These are phyloP conservation scores for Boletus sp. DNA, from an alignment of 768 basidiomycete species.

Conservation along the genomic window DNA sequence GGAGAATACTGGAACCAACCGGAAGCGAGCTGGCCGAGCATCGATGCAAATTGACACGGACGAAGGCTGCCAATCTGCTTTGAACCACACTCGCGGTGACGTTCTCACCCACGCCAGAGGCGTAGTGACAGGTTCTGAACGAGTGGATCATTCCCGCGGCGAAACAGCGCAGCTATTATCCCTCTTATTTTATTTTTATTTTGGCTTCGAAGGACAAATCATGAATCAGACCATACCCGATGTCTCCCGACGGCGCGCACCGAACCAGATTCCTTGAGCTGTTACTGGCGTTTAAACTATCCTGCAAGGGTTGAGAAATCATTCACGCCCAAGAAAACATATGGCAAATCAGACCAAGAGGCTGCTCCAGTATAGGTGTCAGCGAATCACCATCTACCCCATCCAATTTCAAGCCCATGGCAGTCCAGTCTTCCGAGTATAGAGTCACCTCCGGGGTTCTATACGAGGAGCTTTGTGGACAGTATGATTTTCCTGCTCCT, in stretches of 20 bases:
- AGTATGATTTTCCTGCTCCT: neutral
- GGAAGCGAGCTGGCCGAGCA: neutral
- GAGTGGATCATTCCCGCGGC: neutral
- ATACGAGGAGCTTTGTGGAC: neutral
- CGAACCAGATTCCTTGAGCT: conserved; percentile 1
- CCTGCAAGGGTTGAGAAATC: neutral
- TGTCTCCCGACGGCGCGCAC: conserved; percentile 1
- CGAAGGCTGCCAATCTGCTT: neutral
- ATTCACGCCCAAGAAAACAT: neutral
- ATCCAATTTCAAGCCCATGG: neutral
- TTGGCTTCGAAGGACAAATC: conserved; percentile 3
- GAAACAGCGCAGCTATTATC: conserved; percentile 1
- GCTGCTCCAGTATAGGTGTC: neutral
- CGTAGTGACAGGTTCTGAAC: neutral
- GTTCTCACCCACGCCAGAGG: neutral
- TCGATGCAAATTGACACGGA: neutral
- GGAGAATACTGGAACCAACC: neutral
- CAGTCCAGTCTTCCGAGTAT: neutral
- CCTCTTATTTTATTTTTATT: neutral
- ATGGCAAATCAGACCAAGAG: neutral
- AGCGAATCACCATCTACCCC: neutral
- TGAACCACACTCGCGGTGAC: neutral
- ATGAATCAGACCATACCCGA: conserved; percentile 5
- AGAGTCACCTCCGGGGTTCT: neutral
- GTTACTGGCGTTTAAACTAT: neutral